These are phyloP conservation scores for Corylus americana DNA, from an alignment of 306 rosid genomes.

Conservation along the genomic window DNA sequence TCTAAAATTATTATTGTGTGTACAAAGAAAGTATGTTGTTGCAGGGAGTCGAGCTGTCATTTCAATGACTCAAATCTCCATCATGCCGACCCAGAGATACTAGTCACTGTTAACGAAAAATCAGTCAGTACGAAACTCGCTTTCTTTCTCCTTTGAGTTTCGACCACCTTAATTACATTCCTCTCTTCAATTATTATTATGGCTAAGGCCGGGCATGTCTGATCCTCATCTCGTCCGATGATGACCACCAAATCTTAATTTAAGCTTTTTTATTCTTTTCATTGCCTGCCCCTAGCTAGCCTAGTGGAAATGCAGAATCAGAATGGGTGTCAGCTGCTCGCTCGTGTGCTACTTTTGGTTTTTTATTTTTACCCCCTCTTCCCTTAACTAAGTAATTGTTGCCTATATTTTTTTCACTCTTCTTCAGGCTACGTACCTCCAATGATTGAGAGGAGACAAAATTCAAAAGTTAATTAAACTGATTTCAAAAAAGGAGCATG, in stretches of 20 bases:
- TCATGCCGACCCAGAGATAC: background rate
- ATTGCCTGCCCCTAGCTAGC: background rate
- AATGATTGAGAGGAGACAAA: constrained; percentile 39
- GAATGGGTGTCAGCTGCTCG: constrained; percentile 21
- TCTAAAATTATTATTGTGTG: no score
- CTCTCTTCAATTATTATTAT: constrained; percentile 45
- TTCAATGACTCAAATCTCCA: background rate
- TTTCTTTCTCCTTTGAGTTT: background rate
- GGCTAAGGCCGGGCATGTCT: constrained; percentile 10
- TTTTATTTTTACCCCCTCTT: background rate
- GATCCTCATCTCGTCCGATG: constrained; percentile 1
- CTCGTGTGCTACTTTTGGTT: background rate
- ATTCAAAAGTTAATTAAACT: constrained; percentile 19
- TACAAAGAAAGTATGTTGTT: no score
- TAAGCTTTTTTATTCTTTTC: constrained; percentile 9
- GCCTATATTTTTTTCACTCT: background rate
- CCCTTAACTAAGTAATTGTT: background rate
- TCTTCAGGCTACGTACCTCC: background rate
- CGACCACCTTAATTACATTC: constrained; percentile 13
- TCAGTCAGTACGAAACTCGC: background rate
- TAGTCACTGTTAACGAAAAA: no score
- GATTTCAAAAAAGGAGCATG: background rate
- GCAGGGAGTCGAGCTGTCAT: background rate
- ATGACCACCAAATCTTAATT: constrained; percentile 29
- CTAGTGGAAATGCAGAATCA: background rate